Evolutionary conservation across 257 asterid genomes (phyloP).

Genomic region (Nicotiana tomentosiformis): DNA sequence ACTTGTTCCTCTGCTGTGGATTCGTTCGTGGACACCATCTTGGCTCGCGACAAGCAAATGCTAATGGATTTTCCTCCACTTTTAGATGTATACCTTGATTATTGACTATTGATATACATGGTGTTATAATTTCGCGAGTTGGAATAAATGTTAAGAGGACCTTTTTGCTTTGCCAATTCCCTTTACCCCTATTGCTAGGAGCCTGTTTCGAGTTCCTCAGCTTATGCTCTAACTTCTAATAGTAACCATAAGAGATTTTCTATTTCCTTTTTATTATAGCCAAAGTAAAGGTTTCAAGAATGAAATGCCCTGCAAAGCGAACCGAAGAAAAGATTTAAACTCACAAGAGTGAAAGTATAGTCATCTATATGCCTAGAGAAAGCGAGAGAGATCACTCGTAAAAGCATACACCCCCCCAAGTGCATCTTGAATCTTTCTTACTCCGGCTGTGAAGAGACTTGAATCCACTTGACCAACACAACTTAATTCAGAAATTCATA

Average conservation of each 20-base stretch:
- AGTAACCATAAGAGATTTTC: background rate
- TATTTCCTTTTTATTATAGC: background rate
- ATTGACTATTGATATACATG: constrained; percentile 14
- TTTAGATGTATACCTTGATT: constrained; percentile 43
- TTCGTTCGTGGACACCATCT: constrained; percentile 67
- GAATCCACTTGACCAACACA: background rate
- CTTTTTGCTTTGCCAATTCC: background rate
- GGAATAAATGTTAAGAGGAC: background rate
- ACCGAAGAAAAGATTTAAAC: too few relatives aligned
- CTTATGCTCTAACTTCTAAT: background rate
- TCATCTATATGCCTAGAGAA: too few relatives aligned
- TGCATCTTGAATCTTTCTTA: too few relatives aligned
- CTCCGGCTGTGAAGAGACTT: background rate
- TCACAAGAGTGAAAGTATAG: too few relatives aligned
- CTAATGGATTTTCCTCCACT: constrained; percentile 54
- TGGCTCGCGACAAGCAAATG: constrained; percentile 74
- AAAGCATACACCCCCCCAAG: too few relatives aligned
- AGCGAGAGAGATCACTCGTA: too few relatives aligned
- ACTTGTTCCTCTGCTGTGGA: constrained; percentile 28
- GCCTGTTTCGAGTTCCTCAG: background rate
- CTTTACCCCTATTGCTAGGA: too few relatives aligned
- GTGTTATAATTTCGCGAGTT: background rate
- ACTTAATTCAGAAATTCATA: background rate
- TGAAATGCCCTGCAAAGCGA: background rate
- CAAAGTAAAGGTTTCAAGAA: background rate